Conservation (phyloP, 768 basidiomycete species). For the Suillus americanus region DNA sequence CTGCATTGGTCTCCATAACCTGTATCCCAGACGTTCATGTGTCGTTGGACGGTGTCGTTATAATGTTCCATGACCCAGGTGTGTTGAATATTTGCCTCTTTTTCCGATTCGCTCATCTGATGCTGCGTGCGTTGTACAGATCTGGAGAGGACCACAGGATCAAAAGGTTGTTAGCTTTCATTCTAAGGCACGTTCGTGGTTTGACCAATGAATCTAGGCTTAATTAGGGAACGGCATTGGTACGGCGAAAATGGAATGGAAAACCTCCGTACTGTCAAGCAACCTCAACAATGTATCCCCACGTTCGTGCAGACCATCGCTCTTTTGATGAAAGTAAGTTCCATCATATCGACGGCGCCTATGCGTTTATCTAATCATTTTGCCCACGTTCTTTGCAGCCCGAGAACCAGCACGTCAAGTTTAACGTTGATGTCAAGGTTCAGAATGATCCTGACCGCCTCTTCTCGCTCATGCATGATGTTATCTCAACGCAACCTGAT, state of each 20-base stretch:
- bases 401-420: constrained; percentile 72
- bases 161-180: constrained; percentile 44
- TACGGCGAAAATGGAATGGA: constrained; percentile 70
- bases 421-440: constrained; percentile 92
- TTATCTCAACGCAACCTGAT: constrained; percentile 59
- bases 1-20: constrained; percentile 49
- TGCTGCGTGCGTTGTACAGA: constrained; percentile 38
- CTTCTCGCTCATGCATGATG: constrained; percentile 73
- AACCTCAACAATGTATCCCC: constrained; percentile 84
- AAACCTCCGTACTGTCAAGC: constrained; percentile 75
- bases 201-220: constrained; percentile 40
- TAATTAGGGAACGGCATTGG: constrained; percentile 73
- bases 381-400: constrained; percentile 40
- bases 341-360: constrained; percentile 9
- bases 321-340: constrained; percentile 71
- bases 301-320: constrained; percentile 84
- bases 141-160: constrained; percentile 81
- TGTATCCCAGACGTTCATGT: constrained; percentile 87
- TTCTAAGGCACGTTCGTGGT: constrained; percentile 25
- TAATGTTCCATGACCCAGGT: constrained; percentile 97
- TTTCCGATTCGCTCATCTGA: constrained; percentile 21
- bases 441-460: constrained; percentile 89
- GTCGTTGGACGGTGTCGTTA: constrained; percentile 79
- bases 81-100: constrained; percentile 23
- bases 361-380: constrained; percentile 10